Evolutionary conservation across 176 grass and related monocot genomes (phyloP), one percentile per base, ranked within the genome.

Genomic region (Triticum urartu): DNA sequence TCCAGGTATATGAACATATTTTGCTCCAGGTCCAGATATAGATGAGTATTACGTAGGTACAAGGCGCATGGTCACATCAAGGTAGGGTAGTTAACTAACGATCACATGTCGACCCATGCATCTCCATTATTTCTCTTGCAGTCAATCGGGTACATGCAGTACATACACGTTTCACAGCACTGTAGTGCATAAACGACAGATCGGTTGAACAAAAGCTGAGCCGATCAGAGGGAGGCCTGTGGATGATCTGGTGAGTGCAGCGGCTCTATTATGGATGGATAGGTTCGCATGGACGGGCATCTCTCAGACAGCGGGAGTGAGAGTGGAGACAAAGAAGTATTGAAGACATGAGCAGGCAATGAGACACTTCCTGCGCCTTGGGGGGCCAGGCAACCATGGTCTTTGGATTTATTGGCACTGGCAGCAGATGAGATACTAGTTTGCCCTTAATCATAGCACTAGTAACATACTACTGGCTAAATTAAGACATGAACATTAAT

Each of bases 311-410:
- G 56, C 18, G 47, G 43, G 73, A 20, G 24, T 20, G 72, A 76
- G 72, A 15, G 35, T 72, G 25, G 24, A 77, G 87, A 88, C 84
- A 94, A 87, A 76, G 7, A 62, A 82, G 30, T 86, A 93, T 81
- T 90, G 62, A 90, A 92, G 83, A 86, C 63, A 86, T 82, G 58
- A 63, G 58, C 80, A 89, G 78, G 88, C 89, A 75, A 80, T 78
- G 74, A 83, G 87, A 89, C 84, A 80, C 65, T 47, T 87, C 59
- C 74, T 82, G 83, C 56, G 3, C 68, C 66, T 54, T 72, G 47
- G 21, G 75, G 89, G 10, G 45, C 58, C 75, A 75, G 45, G 45
- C 75, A 87, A 87, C 85, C 81, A 87, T 87, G 80, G 35, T 39
- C 84, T 90, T 79, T 87, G 89, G 80, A 80, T 80, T 61, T 87